Evolutionary conservation across 441 rosid species (phyloP).

Genomic region (Hura crepitans): DNA sequence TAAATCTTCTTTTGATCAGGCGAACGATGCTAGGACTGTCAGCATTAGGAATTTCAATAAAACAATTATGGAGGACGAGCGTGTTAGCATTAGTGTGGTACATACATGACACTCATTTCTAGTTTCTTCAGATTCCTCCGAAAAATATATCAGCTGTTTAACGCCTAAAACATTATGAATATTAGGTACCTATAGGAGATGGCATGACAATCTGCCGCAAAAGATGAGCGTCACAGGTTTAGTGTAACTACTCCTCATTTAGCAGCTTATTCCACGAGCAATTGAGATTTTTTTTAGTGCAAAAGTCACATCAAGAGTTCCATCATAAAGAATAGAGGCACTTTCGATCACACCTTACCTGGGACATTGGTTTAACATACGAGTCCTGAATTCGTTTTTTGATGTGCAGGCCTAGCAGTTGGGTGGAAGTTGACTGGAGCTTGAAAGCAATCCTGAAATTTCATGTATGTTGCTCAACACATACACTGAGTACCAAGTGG

Average conservation of each 20-base stretch:
- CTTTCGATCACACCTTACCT: not conserved
- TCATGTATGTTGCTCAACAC: not conserved
- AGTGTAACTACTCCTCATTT: conserved; percentile 5
- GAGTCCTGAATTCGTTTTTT: not conserved
- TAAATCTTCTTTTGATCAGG: conserved; percentile 31
- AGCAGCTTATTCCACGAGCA: not conserved
- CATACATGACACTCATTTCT: conserved; percentile 11
- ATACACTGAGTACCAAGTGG: too few species aligned
- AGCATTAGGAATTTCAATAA: conserved; percentile 77
- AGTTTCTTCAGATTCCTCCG: conserved; percentile 3
- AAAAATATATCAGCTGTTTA: conserved; percentile 3
- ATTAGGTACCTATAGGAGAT: conserved; percentile 82
- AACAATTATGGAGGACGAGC: conserved; percentile 57
- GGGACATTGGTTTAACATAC: not conserved
- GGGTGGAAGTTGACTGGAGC: not conserved
- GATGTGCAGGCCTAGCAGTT: not conserved
- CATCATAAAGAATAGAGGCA: not conserved
- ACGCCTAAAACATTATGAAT: conserved; percentile 12
- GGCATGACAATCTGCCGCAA: conserved; percentile 82
- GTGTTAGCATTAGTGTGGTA: conserved; percentile 83
- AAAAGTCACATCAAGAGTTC: not conserved
- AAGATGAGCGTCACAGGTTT: conserved; percentile 33
- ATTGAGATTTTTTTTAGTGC: not conserved
- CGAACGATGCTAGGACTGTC: conserved; percentile 63
- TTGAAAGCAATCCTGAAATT: conserved; percentile 5